A percentile compares a stretch with the other conserved stretches of the same genome.
Conservation (phyloP, 257 asterid species). For the Nicotiana sylvestris region DNA sequence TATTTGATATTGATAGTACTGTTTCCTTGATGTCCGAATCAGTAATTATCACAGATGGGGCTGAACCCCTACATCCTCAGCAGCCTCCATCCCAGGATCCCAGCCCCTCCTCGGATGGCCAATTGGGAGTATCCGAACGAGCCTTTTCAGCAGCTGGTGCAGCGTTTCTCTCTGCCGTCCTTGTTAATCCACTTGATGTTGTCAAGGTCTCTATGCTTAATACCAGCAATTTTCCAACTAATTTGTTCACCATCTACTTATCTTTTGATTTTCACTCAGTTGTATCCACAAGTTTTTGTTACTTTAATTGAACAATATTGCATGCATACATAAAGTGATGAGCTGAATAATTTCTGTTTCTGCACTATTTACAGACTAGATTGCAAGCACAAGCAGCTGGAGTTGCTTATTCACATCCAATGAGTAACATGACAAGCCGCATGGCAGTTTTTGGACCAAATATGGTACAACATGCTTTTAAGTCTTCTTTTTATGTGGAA, state of each 20-base stretch:
- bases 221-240: not conserved
- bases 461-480: constrained; percentile 45
- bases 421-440: constrained; percentile 78
- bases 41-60: constrained; percentile 28
- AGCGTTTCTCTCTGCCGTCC: constrained; percentile 77
- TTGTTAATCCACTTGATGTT: constrained; percentile 89
- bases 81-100: constrained; percentile 18
- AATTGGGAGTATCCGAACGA: constrained; percentile 54
- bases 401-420: constrained; percentile 72
- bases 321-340: not conserved
- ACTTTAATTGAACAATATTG: not conserved
- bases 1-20: constrained; percentile 23
- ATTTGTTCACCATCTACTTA: not conserved
- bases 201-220: constrained; percentile 53
- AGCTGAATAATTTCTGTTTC: constrained; percentile 12
- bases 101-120: constrained; percentile 21
- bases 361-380: constrained; percentile 54
- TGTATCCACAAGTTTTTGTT: not conserved
- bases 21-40: constrained; percentile 54
- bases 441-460: constrained; percentile 91
- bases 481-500: not conserved
- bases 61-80: constrained; percentile 29
- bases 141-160: constrained; percentile 93
- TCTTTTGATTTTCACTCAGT: not conserved
- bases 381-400: constrained; percentile 99